Evolutionary conservation across 495 filamentous ascomycete genomes (phyloP).

Genomic region (Tuber microsphaerosporum): DNA sequence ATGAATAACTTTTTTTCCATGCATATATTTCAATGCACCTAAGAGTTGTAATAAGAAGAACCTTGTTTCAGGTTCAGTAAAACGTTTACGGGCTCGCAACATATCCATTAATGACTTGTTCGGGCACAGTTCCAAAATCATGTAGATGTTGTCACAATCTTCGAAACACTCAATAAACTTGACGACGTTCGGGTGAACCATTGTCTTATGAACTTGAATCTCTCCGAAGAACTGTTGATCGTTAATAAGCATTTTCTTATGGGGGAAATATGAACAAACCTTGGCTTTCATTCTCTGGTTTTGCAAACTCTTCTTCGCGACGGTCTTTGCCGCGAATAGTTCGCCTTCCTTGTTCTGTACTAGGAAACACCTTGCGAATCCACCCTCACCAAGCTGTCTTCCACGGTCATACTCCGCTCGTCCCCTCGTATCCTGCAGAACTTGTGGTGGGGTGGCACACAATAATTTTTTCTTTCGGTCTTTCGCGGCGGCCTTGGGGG

Average conservation of each 20-base stretch:
- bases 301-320: conserved; percentile 71
- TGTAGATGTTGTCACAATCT: conserved; percentile 78
- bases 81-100: conserved; percentile 75
- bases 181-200: conserved; percentile 89
- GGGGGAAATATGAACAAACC: conserved; percentile 49
- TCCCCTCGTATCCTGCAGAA: conserved; percentile 55
- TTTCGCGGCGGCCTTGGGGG: conserved; percentile 45
- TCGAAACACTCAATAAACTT: conserved; percentile 91
- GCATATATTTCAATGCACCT: conserved; percentile 94
- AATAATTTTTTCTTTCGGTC: conserved; percentile 64
- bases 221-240: conserved; percentile 83
- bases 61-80: conserved; percentile 85
- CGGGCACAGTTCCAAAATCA: conserved; percentile 86
- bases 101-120: conserved; percentile 99
- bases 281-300: conserved; percentile 69
- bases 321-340: conserved; percentile 45
- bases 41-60: conserved; percentile 89
- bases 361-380: conserved; percentile 86
- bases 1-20: conserved; percentile 88
- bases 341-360: conserved; percentile 55
- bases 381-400: conserved; percentile 80
- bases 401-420: conserved; percentile 76
- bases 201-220: conserved; percentile 94
- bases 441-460: conserved; percentile 66
- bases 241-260: conserved; percentile 32